These are phyloP conservation scores for Cnidoscolus chayamansa DNA, from an alignment of 441 rosid genomes.

Conservation along the genomic window DNA sequence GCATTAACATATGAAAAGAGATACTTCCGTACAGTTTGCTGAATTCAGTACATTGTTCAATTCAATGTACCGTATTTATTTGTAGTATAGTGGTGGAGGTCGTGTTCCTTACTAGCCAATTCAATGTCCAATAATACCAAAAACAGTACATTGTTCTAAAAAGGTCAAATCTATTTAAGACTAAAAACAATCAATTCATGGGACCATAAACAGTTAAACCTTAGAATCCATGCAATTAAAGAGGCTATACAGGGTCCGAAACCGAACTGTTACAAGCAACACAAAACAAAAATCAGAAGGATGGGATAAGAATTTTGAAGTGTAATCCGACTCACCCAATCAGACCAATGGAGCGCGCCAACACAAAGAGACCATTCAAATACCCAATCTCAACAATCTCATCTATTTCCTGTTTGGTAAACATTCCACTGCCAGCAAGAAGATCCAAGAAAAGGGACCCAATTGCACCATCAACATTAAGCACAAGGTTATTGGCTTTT, in stretches of 20 bases:
- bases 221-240: neutral
- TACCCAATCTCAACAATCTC: constrained; percentile 83
- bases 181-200: neutral
- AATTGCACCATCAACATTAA: constrained; percentile 85
- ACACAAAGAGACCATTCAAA: constrained; percentile 82
- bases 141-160: neutral
- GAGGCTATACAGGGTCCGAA: constrained; percentile 1
- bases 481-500: constrained; percentile 81
- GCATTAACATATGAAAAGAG: neutral
- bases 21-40: neutral
- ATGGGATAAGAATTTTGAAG: constrained; percentile 13
- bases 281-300: neutral
- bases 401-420: constrained; percentile 84
- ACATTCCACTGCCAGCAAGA: constrained; percentile 90
- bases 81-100: neutral
- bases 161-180: neutral
- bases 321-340: constrained; percentile 56
- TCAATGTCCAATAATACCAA: neutral
- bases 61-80: neutral
- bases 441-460: constrained; percentile 96
- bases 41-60: too few species aligned
- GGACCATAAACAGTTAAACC: neutral
- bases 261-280: constrained; percentile 7
- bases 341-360: constrained; percentile 84
- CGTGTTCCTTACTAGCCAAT: neutral